Percentiles rank a stretch among this genome's conserved stretches.
phyloP scores from a whole-genome alignment of 495 filamentous ascomycete genomes.

The Penicillium robsamsonii region DNA sequence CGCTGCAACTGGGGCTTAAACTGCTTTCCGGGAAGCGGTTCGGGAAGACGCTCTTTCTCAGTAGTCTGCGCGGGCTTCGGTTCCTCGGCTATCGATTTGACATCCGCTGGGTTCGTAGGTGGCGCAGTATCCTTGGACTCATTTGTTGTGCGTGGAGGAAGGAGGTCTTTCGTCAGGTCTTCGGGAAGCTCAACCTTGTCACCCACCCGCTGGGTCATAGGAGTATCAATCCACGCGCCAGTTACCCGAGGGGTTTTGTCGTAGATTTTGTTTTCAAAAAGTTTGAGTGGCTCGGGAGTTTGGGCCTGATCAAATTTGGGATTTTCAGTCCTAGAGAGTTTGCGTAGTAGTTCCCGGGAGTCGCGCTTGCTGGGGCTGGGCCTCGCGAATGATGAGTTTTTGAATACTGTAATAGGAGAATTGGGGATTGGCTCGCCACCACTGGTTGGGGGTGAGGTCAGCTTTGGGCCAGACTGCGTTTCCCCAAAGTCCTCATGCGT shows the following conservation, averaged over 20 bases:
- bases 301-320: slow-evolving; percentile 28
- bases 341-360: slow-evolving; percentile 63
- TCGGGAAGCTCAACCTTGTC: slow-evolving; percentile 22
- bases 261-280: slow-evolving; percentile 36
- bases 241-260: slow-evolving; percentile 51
- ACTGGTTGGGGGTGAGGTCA: slow-evolving; percentile 25
- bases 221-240: slow-evolving; percentile 55
- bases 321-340: slow-evolving; percentile 61
- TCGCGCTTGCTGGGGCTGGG: slow-evolving; percentile 49
- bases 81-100: slow-evolving; percentile 9
- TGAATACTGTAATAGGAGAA: slow-evolving; percentile 55
- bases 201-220: slow-evolving; percentile 41
- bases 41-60: slow-evolving; percentile 1
- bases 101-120: slow-evolving; percentile 2
- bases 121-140: slow-evolving; percentile 4
- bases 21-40: slow-evolving; percentile 13
- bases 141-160: slow-evolving; percentile 15
- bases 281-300: slow-evolving; percentile 44
- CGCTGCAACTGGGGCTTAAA: slow-evolving; percentile 31
- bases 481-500: slow-evolving; percentile 19
- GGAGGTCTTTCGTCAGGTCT: slow-evolving; percentile 31
- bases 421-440: slow-evolving; percentile 46
- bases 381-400: slow-evolving; percentile 33
- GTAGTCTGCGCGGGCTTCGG: slow-evolving; percentile 6
- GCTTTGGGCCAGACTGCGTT: slow-evolving; percentile 23